Evolutionary conservation across 1,284 basidiomycete genomes (phyloP).

Genomic region (Irpex sp.): DNA sequence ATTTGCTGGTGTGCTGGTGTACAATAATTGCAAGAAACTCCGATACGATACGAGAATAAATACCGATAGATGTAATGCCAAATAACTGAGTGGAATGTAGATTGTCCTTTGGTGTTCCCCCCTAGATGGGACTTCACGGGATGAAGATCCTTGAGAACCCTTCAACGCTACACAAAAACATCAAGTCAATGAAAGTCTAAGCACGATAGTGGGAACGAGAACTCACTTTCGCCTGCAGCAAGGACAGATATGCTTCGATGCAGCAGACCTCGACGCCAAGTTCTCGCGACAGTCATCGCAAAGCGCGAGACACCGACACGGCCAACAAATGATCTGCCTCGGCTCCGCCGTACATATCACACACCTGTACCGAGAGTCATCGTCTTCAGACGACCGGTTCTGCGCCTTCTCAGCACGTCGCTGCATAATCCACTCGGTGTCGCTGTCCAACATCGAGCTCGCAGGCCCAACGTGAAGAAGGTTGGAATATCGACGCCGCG

Average conservation of each 20-base stretch:
- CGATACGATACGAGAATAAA: neutral
- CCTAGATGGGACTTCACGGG: conserved; percentile 9
- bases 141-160: conserved; percentile 62
- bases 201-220: conserved; percentile 1
- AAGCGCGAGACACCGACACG: conserved; percentile 70
- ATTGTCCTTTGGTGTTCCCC: neutral
- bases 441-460: conserved; percentile 13
- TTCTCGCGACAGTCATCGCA: conserved; percentile 72
- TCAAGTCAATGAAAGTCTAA: neutral
- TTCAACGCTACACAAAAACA: conserved; percentile 44
- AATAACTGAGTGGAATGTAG: neutral
- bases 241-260: conserved; percentile 68
- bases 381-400: conserved; percentile 18
- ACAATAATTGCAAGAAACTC: neutral
- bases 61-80: neutral
- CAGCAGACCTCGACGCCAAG: conserved; percentile 56
- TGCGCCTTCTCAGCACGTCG: conserved; percentile 17
- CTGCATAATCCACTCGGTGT: conserved; percentile 23
- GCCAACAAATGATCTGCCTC: conserved; percentile 75
- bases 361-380: conserved; percentile 46
- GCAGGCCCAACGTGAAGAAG: conserved; percentile 25
- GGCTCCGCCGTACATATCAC: conserved; percentile 72
- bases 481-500: conserved; percentile 40
- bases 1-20: neutral
- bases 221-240: conserved; percentile 68